Evolutionary conservation across 2,329 filamentous ascomycete genomes (phyloP).

Genomic region (Cucurbitaria berberidis): DNA sequence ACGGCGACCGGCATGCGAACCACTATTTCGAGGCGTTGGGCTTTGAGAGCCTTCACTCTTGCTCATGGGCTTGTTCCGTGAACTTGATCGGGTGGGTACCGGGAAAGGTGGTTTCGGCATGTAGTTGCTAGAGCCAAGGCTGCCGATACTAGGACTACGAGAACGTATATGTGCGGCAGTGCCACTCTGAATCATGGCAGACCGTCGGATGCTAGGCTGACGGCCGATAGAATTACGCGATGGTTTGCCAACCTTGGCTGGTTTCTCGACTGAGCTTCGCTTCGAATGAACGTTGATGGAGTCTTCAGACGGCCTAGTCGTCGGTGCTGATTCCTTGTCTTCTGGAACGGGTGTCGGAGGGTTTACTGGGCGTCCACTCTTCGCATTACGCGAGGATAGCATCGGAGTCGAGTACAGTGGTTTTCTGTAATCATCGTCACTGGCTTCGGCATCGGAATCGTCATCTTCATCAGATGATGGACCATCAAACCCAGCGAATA

Average conservation of each 20-base stretch:
- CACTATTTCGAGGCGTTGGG: constrained; percentile 66
- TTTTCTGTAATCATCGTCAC: constrained; percentile 67
- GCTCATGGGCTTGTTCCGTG: constrained; percentile 71
- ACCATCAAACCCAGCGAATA: constrained; percentile 85
- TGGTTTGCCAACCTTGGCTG: constrained; percentile 44
- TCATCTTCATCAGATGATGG: constrained; percentile 61
- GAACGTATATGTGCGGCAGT: constrained; percentile 72
- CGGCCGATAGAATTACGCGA: constrained; percentile 37
- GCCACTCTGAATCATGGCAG: constrained; percentile 80
- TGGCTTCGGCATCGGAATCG: constrained; percentile 62
- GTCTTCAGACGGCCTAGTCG: constrained; percentile 40
- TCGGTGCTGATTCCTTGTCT: constrained; percentile 46
- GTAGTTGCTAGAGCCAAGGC: constrained; percentile 53
- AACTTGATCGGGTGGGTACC: constrained; percentile 88
- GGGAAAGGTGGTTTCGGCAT: constrained; percentile 77
- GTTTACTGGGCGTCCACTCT: constrained; percentile 54
- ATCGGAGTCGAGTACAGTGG: constrained; percentile 53
- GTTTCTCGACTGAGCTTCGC: constrained; percentile 46
- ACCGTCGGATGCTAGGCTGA: constrained; percentile 71
- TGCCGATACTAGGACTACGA: constrained; percentile 69
- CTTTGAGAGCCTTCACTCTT: constrained; percentile 79
- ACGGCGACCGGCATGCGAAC: constrained; percentile 38
- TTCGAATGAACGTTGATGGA: constrained; percentile 31
- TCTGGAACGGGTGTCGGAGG: constrained; percentile 52
- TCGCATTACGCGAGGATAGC: constrained; percentile 53